Conservation (phyloP, 179 eudicot genomes). For the Silene vulgaris region DNA sequence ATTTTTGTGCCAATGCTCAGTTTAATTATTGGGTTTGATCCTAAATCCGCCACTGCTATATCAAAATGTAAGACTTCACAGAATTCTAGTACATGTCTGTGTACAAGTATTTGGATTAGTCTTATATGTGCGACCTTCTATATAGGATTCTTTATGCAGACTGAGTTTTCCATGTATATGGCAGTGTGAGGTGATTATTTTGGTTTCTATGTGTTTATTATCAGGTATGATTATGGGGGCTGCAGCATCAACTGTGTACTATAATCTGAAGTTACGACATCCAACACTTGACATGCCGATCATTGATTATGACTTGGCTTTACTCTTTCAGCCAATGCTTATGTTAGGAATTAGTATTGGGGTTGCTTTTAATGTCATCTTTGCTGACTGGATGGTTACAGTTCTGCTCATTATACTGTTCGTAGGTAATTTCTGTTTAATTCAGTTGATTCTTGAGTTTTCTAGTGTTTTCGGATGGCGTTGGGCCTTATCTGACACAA, state of each 20-base stretch:
- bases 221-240: constrained; percentile 30
- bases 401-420: constrained; percentile 24
- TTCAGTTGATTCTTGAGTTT: background rate
- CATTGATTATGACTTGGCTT: constrained; percentile 31
- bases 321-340: constrained; percentile 32
- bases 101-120: background rate
- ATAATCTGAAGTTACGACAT: constrained; percentile 26
- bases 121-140: background rate
- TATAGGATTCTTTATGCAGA: too few species aligned
- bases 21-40: constrained; percentile 44
- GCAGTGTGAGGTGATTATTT: too few species aligned
- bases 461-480: background rate
- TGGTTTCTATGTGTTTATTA: too few species aligned
- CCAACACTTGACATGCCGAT: constrained; percentile 28
- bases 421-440: constrained; percentile 7
- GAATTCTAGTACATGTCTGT: background rate
- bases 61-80: constrained; percentile 30
- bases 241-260: constrained; percentile 28
- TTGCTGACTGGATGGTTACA: constrained; percentile 32
- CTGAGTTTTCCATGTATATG: too few species aligned
- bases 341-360: constrained; percentile 29
- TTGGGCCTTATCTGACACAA: constrained; percentile 3
- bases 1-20: constrained; percentile 52
- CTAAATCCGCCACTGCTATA: constrained; percentile 47
- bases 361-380: constrained; percentile 25